phyloP scores from a whole-genome alignment of 2,329 filamentous ascomycete genomes.

The Coniochaeta hoffmannii region DNA sequence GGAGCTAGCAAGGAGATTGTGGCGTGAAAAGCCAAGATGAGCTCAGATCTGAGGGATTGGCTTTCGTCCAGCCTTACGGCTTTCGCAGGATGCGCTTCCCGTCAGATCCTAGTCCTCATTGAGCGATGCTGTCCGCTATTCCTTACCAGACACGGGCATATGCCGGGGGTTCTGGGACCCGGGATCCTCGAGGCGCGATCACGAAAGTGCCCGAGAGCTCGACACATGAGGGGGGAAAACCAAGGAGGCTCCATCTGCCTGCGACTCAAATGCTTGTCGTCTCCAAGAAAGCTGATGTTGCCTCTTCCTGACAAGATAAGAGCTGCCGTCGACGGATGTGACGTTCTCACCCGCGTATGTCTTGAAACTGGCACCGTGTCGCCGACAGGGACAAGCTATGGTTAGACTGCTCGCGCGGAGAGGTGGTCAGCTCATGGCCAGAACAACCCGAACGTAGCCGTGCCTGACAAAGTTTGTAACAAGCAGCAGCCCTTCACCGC shows the following conservation, averaged over 20 bases:
- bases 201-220: not conserved
- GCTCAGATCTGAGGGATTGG: not conserved
- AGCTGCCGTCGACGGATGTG: not conserved
- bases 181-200: not conserved
- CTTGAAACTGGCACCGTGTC: not conserved
- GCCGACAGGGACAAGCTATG: not conserved
- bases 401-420: not conserved
- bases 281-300: not conserved
- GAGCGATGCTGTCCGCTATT: not conserved
- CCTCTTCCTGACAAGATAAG: not conserved
- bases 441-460: not conserved
- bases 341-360: not conserved
- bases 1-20: not conserved
- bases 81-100: not conserved
- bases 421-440: not conserved
- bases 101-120: not conserved
- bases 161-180: not conserved
- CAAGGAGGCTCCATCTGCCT: not conserved
- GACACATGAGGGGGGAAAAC: not conserved
- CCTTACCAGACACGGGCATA: not conserved
- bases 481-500: not conserved
- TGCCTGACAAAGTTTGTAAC: not conserved
- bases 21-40: not conserved
- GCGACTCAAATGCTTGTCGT: not conserved
- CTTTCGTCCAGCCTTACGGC: not conserved